Evolutionary conservation across 768 basidiomycete genomes (phyloP).

Genomic region (Exidia glandulosa): DNA sequence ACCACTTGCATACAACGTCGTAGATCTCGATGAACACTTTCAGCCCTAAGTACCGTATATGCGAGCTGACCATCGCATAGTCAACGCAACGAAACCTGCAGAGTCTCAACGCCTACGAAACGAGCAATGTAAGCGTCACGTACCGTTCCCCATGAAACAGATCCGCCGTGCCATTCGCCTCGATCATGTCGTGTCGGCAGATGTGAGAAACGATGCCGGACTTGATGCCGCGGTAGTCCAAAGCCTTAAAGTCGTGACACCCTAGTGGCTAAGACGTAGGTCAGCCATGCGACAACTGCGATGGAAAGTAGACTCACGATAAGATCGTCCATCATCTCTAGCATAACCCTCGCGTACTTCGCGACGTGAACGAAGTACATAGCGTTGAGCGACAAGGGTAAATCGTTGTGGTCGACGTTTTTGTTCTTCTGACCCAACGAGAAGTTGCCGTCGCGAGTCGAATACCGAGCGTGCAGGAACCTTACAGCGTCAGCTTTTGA

Average conservation of each 20-base stretch:
- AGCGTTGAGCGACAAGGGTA: neutral
- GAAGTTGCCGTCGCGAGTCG: neutral
- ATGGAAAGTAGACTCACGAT: neutral
- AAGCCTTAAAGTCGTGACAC: neutral
- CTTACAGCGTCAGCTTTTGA: too few species aligned
- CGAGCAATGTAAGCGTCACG: neutral
- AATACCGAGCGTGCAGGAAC: neutral
- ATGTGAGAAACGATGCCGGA: neutral
- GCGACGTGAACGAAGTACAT: neutral
- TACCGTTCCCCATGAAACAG: neutral
- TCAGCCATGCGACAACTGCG: neutral
- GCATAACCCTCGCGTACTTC: neutral
- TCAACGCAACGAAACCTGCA: neutral
- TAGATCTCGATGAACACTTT: neutral
- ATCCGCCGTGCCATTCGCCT: neutral
- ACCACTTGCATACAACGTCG: neutral
- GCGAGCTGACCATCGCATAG: neutral
- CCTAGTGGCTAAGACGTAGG: neutral
- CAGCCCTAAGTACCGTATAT: neutral
- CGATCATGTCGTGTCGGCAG: neutral
- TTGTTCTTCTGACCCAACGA: neutral
- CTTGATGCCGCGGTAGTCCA: neutral
- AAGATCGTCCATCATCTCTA: neutral
- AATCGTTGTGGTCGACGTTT: neutral
- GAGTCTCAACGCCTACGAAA: neutral